Conservation (phyloP, 2,329 filamentous ascomycete genomes). For the Lachnellula occidentalis region DNA sequence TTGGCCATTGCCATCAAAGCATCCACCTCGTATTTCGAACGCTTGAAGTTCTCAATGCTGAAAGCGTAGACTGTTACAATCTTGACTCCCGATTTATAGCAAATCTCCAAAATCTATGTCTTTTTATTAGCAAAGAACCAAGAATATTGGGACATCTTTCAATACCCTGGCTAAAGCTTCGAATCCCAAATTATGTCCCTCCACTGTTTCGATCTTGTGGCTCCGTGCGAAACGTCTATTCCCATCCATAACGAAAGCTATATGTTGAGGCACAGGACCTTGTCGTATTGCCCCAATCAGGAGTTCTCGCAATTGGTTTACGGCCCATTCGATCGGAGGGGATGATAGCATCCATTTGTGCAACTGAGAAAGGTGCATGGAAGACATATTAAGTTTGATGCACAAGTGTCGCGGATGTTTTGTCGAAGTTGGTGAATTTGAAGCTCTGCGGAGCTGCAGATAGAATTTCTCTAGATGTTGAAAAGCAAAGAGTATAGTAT, state of each 20-base stretch:
- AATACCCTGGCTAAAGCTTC: conserved; percentile 83
- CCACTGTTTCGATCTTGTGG: conserved; percentile 91
- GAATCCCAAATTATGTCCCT: conserved; percentile 93
- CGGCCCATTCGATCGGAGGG: conserved; percentile 86
- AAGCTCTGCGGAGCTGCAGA: neutral
- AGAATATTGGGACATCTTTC: neutral
- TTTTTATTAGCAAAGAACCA: conserved; percentile 12
- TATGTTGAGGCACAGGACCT: conserved; percentile 87
- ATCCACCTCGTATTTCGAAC: conserved; percentile 93
- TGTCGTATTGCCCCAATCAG: conserved; percentile 85
- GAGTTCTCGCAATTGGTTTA: conserved; percentile 72
- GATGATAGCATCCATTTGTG: conserved; percentile 78
- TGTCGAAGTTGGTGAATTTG: neutral
- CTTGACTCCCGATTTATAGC: conserved; percentile 95
- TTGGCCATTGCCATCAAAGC: conserved; percentile 97
- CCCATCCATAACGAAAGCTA: conserved; percentile 99
- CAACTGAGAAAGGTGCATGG: conserved; percentile 54
- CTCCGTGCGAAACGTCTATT: conserved; percentile 87
- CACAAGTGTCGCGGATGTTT: neutral
- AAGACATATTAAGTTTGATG: conserved; percentile 31
- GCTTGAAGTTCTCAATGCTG: conserved; percentile 98
- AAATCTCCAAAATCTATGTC: conserved; percentile 81
- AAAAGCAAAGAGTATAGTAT: too few species aligned
- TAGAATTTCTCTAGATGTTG: too few species aligned
- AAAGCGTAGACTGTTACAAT: conserved; percentile 98